Conservation (phyloP, 2,329 filamentous ascomycete species). For the Lasiodiplodia citricola region DNA sequence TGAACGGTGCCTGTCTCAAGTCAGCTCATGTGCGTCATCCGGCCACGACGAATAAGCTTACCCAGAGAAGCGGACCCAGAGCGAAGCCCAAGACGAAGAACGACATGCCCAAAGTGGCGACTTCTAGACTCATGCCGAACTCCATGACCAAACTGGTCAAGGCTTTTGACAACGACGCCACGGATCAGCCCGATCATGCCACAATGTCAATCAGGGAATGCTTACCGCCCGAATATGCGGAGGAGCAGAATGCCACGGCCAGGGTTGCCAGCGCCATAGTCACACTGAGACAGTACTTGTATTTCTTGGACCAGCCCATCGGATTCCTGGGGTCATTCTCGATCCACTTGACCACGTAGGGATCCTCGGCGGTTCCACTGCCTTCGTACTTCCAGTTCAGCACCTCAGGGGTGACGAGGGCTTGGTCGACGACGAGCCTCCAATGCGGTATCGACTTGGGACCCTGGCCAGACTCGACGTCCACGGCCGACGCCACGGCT, state of each 20-base stretch:
- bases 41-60: background rate
- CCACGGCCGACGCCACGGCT: constrained; percentile 2
- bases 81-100: constrained; percentile 52
- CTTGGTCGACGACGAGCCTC: constrained; percentile 45
- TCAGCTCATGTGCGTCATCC: constrained; percentile 6
- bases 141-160: constrained; percentile 46
- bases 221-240: constrained; percentile 46
- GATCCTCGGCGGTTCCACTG: constrained; percentile 50
- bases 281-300: constrained; percentile 50
- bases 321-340: constrained; percentile 54
- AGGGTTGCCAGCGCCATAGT: constrained; percentile 50
- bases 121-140: constrained; percentile 46
- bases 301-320: constrained; percentile 44
- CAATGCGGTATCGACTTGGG: constrained; percentile 38
- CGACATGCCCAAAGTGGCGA: constrained; percentile 49
- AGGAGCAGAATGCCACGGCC: constrained; percentile 51
- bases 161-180: constrained; percentile 31
- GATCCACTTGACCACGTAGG: constrained; percentile 54
- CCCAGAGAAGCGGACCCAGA: constrained; percentile 47
- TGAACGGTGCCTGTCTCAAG: constrained; percentile 56
- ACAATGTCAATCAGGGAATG: background rate
- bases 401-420: constrained; percentile 44
- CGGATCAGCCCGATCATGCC: background rate
- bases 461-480: constrained; percentile 25
- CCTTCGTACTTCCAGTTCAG: constrained; percentile 49